A percentile compares a stretch with the other conserved stretches of the same genome.
Conservation (phyloP, 139 green algal species). For the Coelastrella sp. region DNA sequence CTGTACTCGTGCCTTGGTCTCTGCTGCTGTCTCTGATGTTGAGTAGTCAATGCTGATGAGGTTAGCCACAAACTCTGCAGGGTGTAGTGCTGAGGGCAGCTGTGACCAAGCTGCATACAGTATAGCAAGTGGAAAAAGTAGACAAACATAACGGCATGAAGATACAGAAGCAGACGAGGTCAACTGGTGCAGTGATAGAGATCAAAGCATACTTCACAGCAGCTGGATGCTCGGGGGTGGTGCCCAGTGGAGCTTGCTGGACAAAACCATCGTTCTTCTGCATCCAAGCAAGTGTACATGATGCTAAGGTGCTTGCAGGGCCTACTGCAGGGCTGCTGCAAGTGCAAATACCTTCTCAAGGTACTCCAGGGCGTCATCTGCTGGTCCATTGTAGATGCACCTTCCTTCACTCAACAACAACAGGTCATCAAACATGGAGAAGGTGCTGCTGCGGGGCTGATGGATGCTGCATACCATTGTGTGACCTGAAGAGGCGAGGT, state of each 20-base stretch:
- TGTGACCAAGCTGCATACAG: conserved; percentile 65
- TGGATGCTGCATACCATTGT: conserved; percentile 87
- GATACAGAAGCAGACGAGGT: background rate
- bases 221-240: no score
- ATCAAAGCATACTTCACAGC: no score
- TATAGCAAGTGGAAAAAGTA: no score
- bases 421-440: conserved; percentile 96
- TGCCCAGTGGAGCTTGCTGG: no score
- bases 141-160: background rate
- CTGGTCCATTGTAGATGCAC: conserved; percentile 71
- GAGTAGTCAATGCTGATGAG: conserved; percentile 87
- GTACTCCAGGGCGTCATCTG: conserved; percentile 63
- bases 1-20: conserved; percentile 61
- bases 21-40: conserved; percentile 63
- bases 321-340: background rate
- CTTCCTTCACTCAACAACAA: conserved; percentile 78
- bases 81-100: conserved; percentile 84
- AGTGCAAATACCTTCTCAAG: conserved; percentile 62
- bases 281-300: background rate
- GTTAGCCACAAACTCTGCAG: conserved; percentile 93
- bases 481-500: conserved; percentile 69
- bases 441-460: conserved; percentile 90
- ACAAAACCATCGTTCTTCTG: background rate
- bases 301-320: background rate
- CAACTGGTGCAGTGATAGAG: background rate